Evolutionary conservation across 495 filamentous ascomycete species (phyloP), one percentile per base, ranked within the genome.

Genomic region (Aspergillus bertholletiae): DNA sequence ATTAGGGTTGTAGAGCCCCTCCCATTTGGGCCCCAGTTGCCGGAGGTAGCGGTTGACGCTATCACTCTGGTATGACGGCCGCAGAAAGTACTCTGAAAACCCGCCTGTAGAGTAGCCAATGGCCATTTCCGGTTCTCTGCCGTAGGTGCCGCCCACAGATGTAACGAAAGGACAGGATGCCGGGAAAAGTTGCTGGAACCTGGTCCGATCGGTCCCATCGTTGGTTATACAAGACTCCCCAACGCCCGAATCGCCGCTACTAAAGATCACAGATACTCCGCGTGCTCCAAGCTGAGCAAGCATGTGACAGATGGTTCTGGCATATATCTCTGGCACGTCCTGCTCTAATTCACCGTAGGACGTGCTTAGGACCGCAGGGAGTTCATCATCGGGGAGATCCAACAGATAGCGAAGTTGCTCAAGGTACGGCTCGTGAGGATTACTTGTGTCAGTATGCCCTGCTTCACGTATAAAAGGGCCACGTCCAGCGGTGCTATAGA

Each of bases 121-220:
- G 12, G 79, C 86, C 21, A 67, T 76, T 40, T 85, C 72, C 7
- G 83, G 78, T 2, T 71, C 62, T 1, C 78, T 73, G 17, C 77
- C 71, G n/a, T 73, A 70, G 0, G 86, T 90, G 5, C 85, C 88
- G 12, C 89, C 90, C 8, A 94, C 88, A 0, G 83, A 72, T 0
- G 90, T 96, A 5, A 94, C 84, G 61, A 84, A 94, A 0, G 90
- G 90, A 58, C 90, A 95, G n/a, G 80, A 77, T 0, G 86, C 86
- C 0, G 90, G 90, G 67, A 90, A 94, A 5, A 73, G 80, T 7
- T 88, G 80, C 6, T 83, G 64, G 66, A 89, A 91, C 32, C 77
- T 79, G 9, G 77, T 81, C 1, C 70, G 75, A 46, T 83, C 80
- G 20, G 70, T 75, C 22, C 86, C 86, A 51, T 89, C 84, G 61